Evolutionary conservation across 2,329 filamentous ascomycete genomes (phyloP).

Genomic region (Fusarium pseudograminearum): DNA sequence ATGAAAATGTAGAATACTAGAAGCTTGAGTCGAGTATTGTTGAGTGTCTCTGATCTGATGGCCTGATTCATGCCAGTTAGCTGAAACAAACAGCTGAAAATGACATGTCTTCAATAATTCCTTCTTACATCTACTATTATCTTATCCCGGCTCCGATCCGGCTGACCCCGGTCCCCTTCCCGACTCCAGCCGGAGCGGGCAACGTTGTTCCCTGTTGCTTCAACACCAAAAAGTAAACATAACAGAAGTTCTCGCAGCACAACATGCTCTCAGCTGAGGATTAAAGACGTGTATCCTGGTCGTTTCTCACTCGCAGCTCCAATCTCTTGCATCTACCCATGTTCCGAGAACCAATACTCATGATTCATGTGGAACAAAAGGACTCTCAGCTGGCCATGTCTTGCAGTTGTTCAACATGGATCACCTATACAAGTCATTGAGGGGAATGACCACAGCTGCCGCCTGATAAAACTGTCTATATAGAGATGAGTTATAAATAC

Average conservation of each 20-base stretch:
- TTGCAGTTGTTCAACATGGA: constrained; percentile 37
- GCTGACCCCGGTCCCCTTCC: constrained; percentile 28
- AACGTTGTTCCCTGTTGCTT: constrained; percentile 6
- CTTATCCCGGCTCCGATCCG: constrained; percentile 28
- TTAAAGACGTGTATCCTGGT: constrained; percentile 5
- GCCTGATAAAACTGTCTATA: background rate
- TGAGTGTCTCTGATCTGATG: background rate
- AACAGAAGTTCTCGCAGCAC: background rate
- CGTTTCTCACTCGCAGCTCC: constrained; percentile 1
- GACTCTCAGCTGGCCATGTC: constrained; percentile 30
- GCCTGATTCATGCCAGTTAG: background rate
- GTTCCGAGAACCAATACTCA: constrained; percentile 14
- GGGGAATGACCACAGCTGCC: constrained; percentile 12
- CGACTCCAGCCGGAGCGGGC: constrained; percentile 34
- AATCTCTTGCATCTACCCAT: constrained; percentile 16
- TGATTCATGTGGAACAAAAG: constrained; percentile 20
- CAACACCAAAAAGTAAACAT: constrained; percentile 25
- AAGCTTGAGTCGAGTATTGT: background rate
- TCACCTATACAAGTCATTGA: constrained; percentile 31
- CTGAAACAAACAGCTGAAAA: background rate
- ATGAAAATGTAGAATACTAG: background rate
- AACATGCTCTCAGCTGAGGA: constrained; percentile 2
- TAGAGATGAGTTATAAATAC: constrained; percentile 32
- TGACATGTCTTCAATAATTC: background rate
- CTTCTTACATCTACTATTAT: background rate